phyloP scores from a whole-genome alignment of 2,329 filamentous ascomycete species.

The Fusarium buharicum region DNA sequence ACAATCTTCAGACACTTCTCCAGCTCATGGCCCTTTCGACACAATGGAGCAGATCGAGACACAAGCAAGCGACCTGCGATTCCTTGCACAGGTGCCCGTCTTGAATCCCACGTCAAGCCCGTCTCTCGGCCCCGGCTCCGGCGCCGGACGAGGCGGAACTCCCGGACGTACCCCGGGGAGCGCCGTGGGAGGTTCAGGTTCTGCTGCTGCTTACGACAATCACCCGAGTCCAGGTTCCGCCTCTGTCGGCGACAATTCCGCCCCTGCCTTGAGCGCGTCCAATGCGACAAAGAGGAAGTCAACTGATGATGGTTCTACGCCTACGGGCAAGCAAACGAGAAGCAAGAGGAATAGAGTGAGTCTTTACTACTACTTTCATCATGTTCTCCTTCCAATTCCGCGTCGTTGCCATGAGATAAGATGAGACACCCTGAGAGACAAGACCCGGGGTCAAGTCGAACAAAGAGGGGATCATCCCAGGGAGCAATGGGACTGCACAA shows the following conservation, averaged over 20 bases:
- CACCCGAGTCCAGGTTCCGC: conserved; percentile 54
- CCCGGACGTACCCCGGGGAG: conserved; percentile 34
- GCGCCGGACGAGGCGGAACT: conserved; percentile 32
- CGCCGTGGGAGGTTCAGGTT: conserved; percentile 40
- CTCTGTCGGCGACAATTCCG: conserved; percentile 62
- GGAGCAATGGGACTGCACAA: conserved; percentile 7
- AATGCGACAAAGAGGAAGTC: conserved; percentile 53
- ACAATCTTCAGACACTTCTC: conserved; percentile 7
- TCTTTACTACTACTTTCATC: conserved; percentile 34
- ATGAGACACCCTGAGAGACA: conserved; percentile 5
- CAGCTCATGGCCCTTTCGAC: conserved; percentile 39
- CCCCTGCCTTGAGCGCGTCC: conserved; percentile 45
- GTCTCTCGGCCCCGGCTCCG: conserved; percentile 37
- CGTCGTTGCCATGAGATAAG: conserved; percentile 10
- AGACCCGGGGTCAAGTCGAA: not conserved
- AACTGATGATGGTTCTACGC: conserved; percentile 53
- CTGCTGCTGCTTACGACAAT: conserved; percentile 49
- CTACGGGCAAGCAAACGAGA: conserved; percentile 61
- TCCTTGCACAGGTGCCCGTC: conserved; percentile 56
- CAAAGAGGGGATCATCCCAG: not conserved
- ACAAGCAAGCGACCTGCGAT: conserved; percentile 65
- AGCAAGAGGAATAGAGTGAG: conserved; percentile 69
- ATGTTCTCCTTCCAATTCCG: not conserved
- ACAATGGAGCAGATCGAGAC: conserved; percentile 65
- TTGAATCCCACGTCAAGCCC: conserved; percentile 37